Evolutionary conservation across 2,329 filamentous ascomycete species (phyloP), one percentile per base, ranked within the genome.

Genomic region (Xylaria arbuscula): DNA sequence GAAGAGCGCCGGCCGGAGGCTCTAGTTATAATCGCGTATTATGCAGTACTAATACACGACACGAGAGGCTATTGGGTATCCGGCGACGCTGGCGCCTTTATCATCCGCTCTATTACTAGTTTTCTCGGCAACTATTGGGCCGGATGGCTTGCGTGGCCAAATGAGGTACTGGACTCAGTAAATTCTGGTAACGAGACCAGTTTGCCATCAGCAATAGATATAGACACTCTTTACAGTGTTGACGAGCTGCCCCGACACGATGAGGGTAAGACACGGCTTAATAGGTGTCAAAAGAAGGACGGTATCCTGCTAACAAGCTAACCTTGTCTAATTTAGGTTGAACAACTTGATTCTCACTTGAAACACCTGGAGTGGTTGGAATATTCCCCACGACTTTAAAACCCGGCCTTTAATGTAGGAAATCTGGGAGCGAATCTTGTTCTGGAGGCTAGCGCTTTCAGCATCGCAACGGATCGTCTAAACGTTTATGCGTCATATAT

Each of bases 1-100:
- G 70, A 74, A 15, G 74, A 79, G 60, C 76, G 79, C 19, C 72
- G 75, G 19, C 80, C 82, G 0, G 81, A 83, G 66, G 81, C 82
- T 1, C 70, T 84, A 10, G 78, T 81, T 15, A 75, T 84, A 17
- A 75, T 83, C 4, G 81, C 81, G 1, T 80, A 84, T 67, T 84
- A 80, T 67, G 79, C 79, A 0, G 80, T 84, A 9, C 66, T 82
- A 3, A 60, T 82, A 19, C 78, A 83, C 69, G 67, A 70, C 1
- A 74, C 73, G n/a, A 73, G 74, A 7, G 67, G 77, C 9, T 74
- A 73, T 38, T 83, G 81, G 81, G 55, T 74, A 4, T 77, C 81
- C 57, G 73, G 72, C 2, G 60, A 69, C 10, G 64, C 72, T 0
- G 76, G 76, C 1, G 58, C 56, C 3, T 73, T 72, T 15, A 63